These are phyloP conservation scores for Batrachochytrium dendrobatidis DNA, from an alignment of 371 early-diverging fungal genomes.

Conservation along the genomic window DNA sequence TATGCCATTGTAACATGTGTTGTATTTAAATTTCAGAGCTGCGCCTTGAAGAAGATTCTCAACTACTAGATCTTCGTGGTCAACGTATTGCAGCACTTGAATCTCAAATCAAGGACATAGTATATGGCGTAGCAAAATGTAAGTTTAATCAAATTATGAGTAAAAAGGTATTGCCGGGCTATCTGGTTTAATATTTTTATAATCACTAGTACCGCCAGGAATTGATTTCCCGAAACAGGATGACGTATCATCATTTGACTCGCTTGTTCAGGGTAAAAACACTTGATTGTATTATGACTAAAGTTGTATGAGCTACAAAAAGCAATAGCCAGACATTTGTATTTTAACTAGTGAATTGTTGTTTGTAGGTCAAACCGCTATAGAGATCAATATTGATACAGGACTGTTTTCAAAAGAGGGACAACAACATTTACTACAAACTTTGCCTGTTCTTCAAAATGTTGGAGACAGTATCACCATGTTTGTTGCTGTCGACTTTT, in stretches of 20 bases:
- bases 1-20: background rate
- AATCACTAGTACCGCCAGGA: too few relatives aligned
- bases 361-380: slow-evolving; percentile 32
- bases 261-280: too few relatives aligned
- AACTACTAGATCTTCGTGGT: slow-evolving; percentile 34
- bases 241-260: too few relatives aligned
- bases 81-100: slow-evolving; percentile 40
- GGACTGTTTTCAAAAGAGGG: slow-evolving; percentile 34
- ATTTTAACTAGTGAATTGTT: too few relatives aligned
- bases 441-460: slow-evolving; percentile 11
- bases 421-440: slow-evolving; percentile 8
- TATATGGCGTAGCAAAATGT: slow-evolving; percentile 33
- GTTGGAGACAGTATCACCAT: slow-evolving; percentile 13
- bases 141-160: background rate
- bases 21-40: slow-evolving; percentile 25
- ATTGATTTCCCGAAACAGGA: too few relatives aligned
- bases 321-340: too few relatives aligned
- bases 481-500: slow-evolving; percentile 41
- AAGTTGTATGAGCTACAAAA: too few relatives aligned
- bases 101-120: slow-evolving; percentile 36
- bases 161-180: too few relatives aligned
- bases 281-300: too few relatives aligned
- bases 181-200: too few relatives aligned
- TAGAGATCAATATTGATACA: slow-evolving; percentile 35
- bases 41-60: slow-evolving; percentile 36